These are phyloP conservation scores for Pezicula radicicola DNA, from an alignment of 2,329 filamentous ascomycete genomes.

Conservation along the genomic window DNA sequence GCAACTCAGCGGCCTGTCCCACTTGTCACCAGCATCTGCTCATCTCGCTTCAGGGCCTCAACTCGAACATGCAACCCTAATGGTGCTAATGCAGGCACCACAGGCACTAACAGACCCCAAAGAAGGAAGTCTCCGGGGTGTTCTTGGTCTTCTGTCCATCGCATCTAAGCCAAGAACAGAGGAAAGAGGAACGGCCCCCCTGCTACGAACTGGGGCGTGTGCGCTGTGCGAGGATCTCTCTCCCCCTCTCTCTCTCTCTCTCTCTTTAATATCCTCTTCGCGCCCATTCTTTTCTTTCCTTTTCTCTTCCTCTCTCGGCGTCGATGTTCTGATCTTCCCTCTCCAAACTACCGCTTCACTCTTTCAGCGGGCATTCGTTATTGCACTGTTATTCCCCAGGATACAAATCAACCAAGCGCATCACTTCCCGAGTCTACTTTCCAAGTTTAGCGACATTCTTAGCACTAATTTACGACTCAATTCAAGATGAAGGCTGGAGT, in stretches of 20 bases:
- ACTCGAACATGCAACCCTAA: too few relatives aligned
- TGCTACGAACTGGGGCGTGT: too few relatives aligned
- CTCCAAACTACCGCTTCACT: conserved; percentile 69
- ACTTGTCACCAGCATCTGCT: too few relatives aligned
- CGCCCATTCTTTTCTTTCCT: conserved; percentile 25
- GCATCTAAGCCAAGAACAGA: too few relatives aligned
- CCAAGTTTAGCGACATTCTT: conserved; percentile 7
- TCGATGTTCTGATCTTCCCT: conserved; percentile 48
- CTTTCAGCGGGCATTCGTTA: conserved; percentile 83
- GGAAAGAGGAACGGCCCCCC: too few relatives aligned
- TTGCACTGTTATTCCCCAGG: conserved; percentile 7
- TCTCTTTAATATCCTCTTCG: conserved; percentile 25
- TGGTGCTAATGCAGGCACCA: too few relatives aligned
- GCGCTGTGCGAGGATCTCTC: too few relatives aligned
- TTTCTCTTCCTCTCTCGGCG: conserved; percentile 29
- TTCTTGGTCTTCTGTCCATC: too few relatives aligned
- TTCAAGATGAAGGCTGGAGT: conserved; percentile 72
- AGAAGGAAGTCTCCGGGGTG: too few relatives aligned
- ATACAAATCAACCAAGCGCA: conserved; percentile 5
- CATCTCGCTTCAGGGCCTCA: too few relatives aligned
- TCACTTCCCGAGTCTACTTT: neutral
- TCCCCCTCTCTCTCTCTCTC: neutral
- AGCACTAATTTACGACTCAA: neutral
- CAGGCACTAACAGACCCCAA: too few relatives aligned
- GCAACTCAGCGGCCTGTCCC: too few relatives aligned